Base-by-base conservation (phyloP, 345 rosid species). In the Camelina sativa region DNA sequence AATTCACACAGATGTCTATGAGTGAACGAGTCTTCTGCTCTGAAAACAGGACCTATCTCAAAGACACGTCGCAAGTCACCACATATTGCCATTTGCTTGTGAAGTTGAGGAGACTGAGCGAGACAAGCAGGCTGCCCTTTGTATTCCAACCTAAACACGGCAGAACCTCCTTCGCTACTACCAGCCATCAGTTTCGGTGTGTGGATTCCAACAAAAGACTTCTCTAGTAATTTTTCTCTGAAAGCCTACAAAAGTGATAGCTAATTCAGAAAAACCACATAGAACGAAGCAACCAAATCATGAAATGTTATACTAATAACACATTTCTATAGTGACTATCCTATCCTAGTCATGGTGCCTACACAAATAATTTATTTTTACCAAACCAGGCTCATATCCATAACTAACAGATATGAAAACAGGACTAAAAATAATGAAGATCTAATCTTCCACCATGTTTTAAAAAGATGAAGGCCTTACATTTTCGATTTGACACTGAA, bases 31-130 rank as follows among this genome's bases (percentile, higher is more conserved):
- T 94, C 91, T 77, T 94, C 98, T 7, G 97, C 97, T 79, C 97
- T 86, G 79, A 85, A 91, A 82, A 90, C 97, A 23, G 90, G 92
- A 67, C 97, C 97, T 23, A 87, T 70, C 88, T 87, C 97, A 69
- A 89, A 95, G 60, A 92, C 96, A 8, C 93, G 87, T 38, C 81
- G 84, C 51, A 86, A 81, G 80, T 87, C 95, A 70, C 89, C 97
- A 78, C 91, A 88, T 11, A 91, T 90, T 2, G 96, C 74, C 93
- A 91, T 91, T 75, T 94, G 96, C 83, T 91, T 94, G 73, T 91
- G 96, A 76, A 91, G 93, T 67, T 91, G 98, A 77, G 99, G 97
- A 35, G 97, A 92, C 78, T 92, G 99, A 11, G 97, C 97, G 58
- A 95, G 74, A 82, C 97, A 95, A 8, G 97, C 99, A 35, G 87